These are phyloP conservation scores for Oenanthe sinensis DNA, from an alignment of 129 eudicot species.

Conservation along the genomic window DNA sequence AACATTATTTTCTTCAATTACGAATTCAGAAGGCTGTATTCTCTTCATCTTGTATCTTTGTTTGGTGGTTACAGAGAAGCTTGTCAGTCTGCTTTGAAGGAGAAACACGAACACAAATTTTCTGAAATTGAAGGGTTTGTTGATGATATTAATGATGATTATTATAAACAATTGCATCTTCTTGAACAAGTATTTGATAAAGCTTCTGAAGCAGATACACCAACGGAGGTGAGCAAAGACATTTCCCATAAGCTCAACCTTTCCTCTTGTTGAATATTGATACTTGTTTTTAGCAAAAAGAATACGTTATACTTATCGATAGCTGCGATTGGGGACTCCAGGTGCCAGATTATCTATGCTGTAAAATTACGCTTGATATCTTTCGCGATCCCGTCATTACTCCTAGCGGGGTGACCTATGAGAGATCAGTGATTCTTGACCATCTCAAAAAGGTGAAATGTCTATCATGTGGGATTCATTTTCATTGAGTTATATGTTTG, in stretches of 20 bases:
- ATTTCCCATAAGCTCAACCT: not conserved
- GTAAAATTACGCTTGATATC: slow-evolving; percentile 84
- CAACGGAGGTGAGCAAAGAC: slow-evolving; percentile 50
- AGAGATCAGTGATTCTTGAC: slow-evolving; percentile 70
- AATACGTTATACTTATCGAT: not conserved
- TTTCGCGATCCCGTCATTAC: slow-evolving; percentile 94
- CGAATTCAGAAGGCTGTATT: not conserved
- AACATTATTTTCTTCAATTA: not conserved
- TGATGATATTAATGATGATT: slow-evolving; percentile 33
- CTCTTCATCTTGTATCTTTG: slow-evolving; percentile 4
- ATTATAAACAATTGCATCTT: slow-evolving; percentile 38
- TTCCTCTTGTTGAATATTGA: not conserved
- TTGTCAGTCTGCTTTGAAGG: slow-evolving; percentile 68
- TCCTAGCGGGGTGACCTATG: slow-evolving; percentile 88
- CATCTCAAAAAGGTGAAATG: slow-evolving; percentile 71
- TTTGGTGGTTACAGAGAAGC: slow-evolving; percentile 39
- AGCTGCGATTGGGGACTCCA: slow-evolving; percentile 24
- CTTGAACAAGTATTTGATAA: slow-evolving; percentile 40
- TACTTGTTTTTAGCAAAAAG: not conserved
- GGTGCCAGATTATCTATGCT: slow-evolving; percentile 88
- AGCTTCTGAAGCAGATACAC: slow-evolving; percentile 71
- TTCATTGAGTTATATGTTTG: not conserved
- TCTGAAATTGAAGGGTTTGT: slow-evolving; percentile 53
- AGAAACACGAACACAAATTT: slow-evolving; percentile 35
- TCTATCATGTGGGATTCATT: not conserved